Evolutionary conservation across 345 rosid genomes (phyloP).

Genomic region (Erysimum cheiranthoides): DNA sequence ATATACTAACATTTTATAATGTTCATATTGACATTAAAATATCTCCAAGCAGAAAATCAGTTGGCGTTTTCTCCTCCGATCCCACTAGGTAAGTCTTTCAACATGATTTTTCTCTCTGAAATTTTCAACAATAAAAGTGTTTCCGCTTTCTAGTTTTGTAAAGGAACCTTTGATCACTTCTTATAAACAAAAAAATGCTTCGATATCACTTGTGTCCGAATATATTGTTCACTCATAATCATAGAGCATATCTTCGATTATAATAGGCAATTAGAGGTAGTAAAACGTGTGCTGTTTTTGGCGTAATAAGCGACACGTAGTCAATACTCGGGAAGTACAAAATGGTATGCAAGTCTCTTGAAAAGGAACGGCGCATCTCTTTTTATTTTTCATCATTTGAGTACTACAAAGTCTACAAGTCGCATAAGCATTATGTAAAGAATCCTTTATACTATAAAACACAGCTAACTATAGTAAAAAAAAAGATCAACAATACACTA

Average conservation of each 20-base stretch:
- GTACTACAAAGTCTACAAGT: too few species aligned
- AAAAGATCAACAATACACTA: too few species aligned
- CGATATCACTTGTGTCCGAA: background rate
- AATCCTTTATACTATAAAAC: too few species aligned
- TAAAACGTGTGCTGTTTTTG: too few species aligned
- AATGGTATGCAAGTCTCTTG: too few species aligned
- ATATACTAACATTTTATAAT: background rate
- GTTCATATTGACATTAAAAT: conserved; percentile 20
- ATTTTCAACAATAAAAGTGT: background rate
- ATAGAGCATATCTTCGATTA: background rate
- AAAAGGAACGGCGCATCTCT: too few species aligned
- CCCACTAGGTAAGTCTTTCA: background rate
- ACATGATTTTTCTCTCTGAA: conserved; percentile 1
- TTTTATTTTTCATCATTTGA: too few species aligned
- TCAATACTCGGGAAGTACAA: too few species aligned
- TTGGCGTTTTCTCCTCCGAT: conserved; percentile 17
- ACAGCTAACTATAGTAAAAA: too few species aligned
- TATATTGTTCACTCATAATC: background rate
- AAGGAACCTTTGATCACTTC: background rate
- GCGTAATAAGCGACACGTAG: too few species aligned
- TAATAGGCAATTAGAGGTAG: background rate
- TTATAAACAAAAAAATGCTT: background rate
- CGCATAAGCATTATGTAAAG: too few species aligned
- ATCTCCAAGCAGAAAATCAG: conserved; percentile 5
- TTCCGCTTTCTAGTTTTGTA: background rate